phyloP scores from a whole-genome alignment of 1,284 basidiomycete species.

The Farysia itapuensis region DNA sequence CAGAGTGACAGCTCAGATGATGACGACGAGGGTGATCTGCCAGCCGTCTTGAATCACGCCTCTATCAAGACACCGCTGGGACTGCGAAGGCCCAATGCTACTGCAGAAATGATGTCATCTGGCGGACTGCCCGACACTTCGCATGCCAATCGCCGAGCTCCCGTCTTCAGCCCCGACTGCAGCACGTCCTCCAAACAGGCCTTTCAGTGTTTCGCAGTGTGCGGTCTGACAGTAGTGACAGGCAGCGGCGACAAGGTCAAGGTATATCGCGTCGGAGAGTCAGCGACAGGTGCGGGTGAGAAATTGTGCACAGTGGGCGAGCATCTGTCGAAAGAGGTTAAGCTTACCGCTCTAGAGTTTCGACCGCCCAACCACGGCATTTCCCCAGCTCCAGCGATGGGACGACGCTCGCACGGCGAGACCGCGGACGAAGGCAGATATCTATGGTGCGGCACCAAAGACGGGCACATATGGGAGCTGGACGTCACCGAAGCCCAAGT shows the following conservation, averaged over 20 bases:
- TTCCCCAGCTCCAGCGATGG: slow-evolving; percentile 8
- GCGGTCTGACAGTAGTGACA: slow-evolving; percentile 35
- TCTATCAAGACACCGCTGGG: slow-evolving; percentile 17
- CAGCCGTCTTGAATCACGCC: too few relatives aligned
- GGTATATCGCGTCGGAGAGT: slow-evolving; percentile 41
- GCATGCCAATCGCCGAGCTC: slow-evolving; percentile 33
- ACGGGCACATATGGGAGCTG: slow-evolving; percentile 52
- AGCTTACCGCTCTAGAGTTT: slow-evolving; percentile 40
- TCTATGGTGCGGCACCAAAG: slow-evolving; percentile 54
- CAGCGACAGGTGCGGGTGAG: slow-evolving; percentile 21
- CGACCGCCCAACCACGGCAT: slow-evolving; percentile 26
- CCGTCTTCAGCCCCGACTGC: slow-evolving; percentile 31
- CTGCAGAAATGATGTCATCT: slow-evolving; percentile 17
- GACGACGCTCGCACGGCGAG: slow-evolving; percentile 21
- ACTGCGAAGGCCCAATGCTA: slow-evolving; percentile 11
- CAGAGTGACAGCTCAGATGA: slow-evolving; percentile 31
- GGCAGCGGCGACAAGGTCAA: slow-evolving; percentile 46
- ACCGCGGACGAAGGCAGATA: slow-evolving; percentile 42
- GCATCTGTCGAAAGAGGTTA: slow-evolving; percentile 36
- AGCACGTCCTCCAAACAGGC: slow-evolving; percentile 16
- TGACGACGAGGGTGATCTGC: slow-evolving; percentile 13
- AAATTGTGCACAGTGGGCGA: slow-evolving; percentile 43
- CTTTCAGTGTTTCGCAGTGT: slow-evolving; percentile 37
- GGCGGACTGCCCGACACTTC: slow-evolving; percentile 32
- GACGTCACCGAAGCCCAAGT: slow-evolving; percentile 39